Evolutionary conservation across 441 rosid species (phyloP), one percentile per base, ranked within the genome.

Genomic region (Codiaeum variegatum): DNA sequence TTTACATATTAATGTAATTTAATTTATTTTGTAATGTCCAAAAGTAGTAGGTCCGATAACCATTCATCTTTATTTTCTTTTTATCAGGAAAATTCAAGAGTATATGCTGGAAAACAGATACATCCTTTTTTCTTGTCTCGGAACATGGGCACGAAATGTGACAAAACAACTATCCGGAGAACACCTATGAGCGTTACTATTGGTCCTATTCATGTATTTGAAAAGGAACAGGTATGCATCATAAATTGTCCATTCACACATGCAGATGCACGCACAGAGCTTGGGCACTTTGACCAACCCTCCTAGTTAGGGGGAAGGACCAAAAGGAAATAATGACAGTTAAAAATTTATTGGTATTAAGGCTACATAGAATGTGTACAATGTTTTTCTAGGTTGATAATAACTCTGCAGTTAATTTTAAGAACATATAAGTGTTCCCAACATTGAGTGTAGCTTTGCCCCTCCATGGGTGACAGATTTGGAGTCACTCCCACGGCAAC

Each of bases 201-300:
- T 6, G 92, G 97, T 69, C 99, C 99, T 71, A 87, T 95, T 73
- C 99, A 95, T 78, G 91, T 95, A 29, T 90, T 91, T 82, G 99
- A 93, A 49, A 89, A 76, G 73, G 76, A 69, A 56, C 80, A 78
- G 97, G 98, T 91, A 83, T 36, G 69, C 34, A 18, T 76, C 40
- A 75, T 46, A 68, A 62, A 12, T 23, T 74, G 23, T 40, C 62
- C 10, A 60, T 71, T 66, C 68, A 49, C 56, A 21, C 4, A 13
- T 58, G 28, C 26, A 15, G n/a, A 40, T 54, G 24, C 31, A 61
- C n/a, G 24, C 11, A 9, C 32, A 61, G 21, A 28, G 55, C 32
- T 60, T n/a, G 36, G 23, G 23, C 36, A 9, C 54, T 26, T 42
- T 44, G 55, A 55, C 31, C 15, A n/a, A 24, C 31, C 15, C 58